A percentile compares a stretch with the other conserved stretches of the same genome.
Evolutionary conservation across 805 yeast species (phyloP).

Genomic region (Myxozyma lipomycoides): DNA sequence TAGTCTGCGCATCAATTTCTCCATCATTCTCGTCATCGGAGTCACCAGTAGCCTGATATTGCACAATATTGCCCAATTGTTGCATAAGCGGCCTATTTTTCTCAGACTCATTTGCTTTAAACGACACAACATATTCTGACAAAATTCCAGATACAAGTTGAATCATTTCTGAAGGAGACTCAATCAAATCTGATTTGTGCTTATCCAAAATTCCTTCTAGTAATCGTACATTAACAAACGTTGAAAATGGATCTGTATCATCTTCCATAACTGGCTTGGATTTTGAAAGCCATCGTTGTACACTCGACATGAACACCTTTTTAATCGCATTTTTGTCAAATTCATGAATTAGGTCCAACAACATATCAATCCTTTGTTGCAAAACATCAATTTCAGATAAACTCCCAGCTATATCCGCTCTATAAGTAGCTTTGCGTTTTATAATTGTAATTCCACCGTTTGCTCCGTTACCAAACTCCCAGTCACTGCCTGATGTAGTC

Average conservation of each 20-base stretch:
- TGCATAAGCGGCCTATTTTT: slow-evolving; percentile 36
- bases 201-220: slow-evolving; percentile 58
- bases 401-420: slow-evolving; percentile 1
- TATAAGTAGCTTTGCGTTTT: not conserved
- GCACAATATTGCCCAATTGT: slow-evolving; percentile 10
- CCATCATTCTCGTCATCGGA: slow-evolving; percentile 33
- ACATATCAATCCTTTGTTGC: slow-evolving; percentile 11
- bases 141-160: slow-evolving; percentile 47
- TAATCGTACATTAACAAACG: slow-evolving; percentile 57
- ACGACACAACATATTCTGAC: slow-evolving; percentile 30
- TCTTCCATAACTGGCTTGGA: slow-evolving; percentile 11
- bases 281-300: slow-evolving; percentile 62
- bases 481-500: slow-evolving; percentile 34
- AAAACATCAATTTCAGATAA: slow-evolving; percentile 17
- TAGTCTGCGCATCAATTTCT: slow-evolving; percentile 31
- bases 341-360: slow-evolving; percentile 38
- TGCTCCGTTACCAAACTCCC: slow-evolving; percentile 32
- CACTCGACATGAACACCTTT: slow-evolving; percentile 46
- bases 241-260: slow-evolving; percentile 28
- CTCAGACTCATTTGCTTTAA: slow-evolving; percentile 40
- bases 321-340: slow-evolving; percentile 41
- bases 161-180: slow-evolving; percentile 56
- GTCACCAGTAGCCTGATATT: slow-evolving; percentile 29
- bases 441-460: slow-evolving; percentile 34
- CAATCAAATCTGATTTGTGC: slow-evolving; percentile 54